Conservation (phyloP, 768 basidiomycete genomes). For the Lactarius tabidus region DNA sequence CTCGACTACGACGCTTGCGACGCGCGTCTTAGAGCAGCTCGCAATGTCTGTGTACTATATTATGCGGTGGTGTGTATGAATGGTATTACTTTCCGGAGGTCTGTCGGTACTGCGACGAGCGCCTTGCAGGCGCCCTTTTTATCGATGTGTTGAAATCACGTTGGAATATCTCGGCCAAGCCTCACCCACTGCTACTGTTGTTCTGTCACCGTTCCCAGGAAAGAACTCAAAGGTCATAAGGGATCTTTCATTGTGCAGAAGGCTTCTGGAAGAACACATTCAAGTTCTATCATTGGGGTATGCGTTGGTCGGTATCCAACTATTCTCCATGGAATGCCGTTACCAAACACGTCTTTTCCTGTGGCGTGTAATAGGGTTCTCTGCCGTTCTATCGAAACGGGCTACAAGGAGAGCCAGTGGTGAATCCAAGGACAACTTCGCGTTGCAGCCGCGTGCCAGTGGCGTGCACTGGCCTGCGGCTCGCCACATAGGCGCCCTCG, state of each 20-base stretch:
- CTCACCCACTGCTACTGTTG: background rate
- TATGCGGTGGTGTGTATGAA: background rate
- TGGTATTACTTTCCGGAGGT: background rate
- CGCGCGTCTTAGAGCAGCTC: conserved; percentile 89
- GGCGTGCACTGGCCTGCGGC: background rate
- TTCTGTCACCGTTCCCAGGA: too few species aligned
- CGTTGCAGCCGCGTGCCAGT: background rate
- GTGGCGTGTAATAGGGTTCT: background rate
- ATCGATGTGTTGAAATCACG: background rate
- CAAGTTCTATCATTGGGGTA: too few species aligned
- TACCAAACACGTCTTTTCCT: background rate
- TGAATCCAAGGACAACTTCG: background rate
- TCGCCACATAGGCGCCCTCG: background rate
- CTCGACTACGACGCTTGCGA: conserved; percentile 90
- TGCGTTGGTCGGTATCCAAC: background rate
- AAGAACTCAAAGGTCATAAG: too few species aligned
- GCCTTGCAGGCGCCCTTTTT: background rate
- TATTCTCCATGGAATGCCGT: background rate
- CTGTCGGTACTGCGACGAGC: background rate
- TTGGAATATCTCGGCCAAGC: background rate
- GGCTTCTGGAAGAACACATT: too few species aligned
- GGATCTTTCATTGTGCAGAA: too few species aligned
- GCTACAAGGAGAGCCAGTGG: background rate
- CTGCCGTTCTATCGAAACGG: background rate
- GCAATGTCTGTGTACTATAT: conserved; percentile 33